A percentile compares a stretch with the other conserved stretches of the same genome.
phyloP scores from a whole-genome alignment of 495 filamentous ascomycete genomes.

The Polyplosphaeria fusca region DNA sequence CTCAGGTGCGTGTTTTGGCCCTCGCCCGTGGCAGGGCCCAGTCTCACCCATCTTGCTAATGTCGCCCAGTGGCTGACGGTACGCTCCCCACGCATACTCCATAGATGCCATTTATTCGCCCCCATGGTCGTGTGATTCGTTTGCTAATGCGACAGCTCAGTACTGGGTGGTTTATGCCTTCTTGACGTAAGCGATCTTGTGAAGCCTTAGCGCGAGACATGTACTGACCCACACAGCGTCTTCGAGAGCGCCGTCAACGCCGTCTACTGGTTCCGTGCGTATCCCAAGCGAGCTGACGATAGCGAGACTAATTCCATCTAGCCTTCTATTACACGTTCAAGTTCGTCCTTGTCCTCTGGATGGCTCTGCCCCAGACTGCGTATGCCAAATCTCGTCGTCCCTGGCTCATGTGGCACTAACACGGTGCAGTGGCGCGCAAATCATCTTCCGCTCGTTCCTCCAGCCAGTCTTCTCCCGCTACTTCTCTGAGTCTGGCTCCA shows the following conservation, averaged over 20 bases:
- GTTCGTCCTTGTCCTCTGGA: slow-evolving; percentile 94
- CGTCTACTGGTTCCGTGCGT: slow-evolving; percentile 94
- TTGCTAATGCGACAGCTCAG: slow-evolving; percentile 49
- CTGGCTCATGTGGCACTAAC: background rate
- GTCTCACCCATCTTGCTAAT: slow-evolving; percentile 24
- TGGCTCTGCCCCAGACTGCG: slow-evolving; percentile 89
- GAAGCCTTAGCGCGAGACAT: too few relatives aligned
- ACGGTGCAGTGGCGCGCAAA: slow-evolving; percentile 76
- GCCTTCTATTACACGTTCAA: slow-evolving; percentile 99
- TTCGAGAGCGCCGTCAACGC: slow-evolving; percentile 89
- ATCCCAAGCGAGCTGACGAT: background rate
- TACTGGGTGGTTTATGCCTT: slow-evolving; percentile 98
- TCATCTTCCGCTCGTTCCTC: slow-evolving; percentile 94
- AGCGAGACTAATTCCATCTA: slow-evolving; percentile 31
- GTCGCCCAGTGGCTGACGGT: slow-evolving; percentile 62
- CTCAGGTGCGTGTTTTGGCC: slow-evolving; percentile 59
- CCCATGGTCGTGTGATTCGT: slow-evolving; percentile 19
- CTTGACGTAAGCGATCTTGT: slow-evolving; percentile 60
- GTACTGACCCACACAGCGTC: slow-evolving; percentile 50
- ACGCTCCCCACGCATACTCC: slow-evolving; percentile 39
- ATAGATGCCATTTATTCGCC: background rate
- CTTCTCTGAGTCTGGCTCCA: slow-evolving; percentile 70
- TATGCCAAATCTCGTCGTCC: slow-evolving; percentile 48
- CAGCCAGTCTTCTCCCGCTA: slow-evolving; percentile 87
- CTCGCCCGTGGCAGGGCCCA: slow-evolving; percentile 1